Base-by-base conservation (phyloP, 2,329 filamentous ascomycete genomes). In the Orbilia quercus region DNA sequence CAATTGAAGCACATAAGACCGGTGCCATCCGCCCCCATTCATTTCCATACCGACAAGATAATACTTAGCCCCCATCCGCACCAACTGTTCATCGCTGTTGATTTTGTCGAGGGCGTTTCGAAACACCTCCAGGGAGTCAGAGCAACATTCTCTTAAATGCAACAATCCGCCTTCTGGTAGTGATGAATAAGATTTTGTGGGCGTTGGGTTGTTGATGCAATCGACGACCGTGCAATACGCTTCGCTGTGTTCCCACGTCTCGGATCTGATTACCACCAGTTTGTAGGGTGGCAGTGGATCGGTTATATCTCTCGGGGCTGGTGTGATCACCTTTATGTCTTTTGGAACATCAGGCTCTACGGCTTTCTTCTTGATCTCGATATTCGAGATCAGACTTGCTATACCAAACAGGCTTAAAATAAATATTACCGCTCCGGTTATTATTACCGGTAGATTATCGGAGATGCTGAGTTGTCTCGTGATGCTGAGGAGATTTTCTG, bases 271-370 rank as follows among this genome's bases (percentile, higher is more conserved):
- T 6, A 53, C 20, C 9, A 53, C 25, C 14, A 53, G 50, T 53
- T 53, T 53, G 50, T 36, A 53, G 11, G 50, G 16, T 36, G 50
- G 50, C 20, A 50, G 28, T n/a, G 18, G 28, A 9, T 5, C 28
- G 28, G 11, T 23, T 47, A 16, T n/a, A n/a, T n/a, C n/a, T n/a
- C n/a, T n/a, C n/a, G n/a, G n/a, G n/a, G n/a, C n/a, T n/a, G n/a
- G n/a, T n/a, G n/a, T n/a, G n/a, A n/a, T n/a, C n/a, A n/a, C n/a
- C n/a, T n/a, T n/a, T n/a, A n/a, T n/a, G n/a, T n/a, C n/a, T n/a
- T n/a, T n/a, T n/a, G n/a, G n/a, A n/a, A n/a, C n/a, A n/a, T n/a
- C n/a, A n/a, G n/a, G n/a, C n/a, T n/a, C n/a, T n/a, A n/a, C n/a
- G n/a, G n/a, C n/a, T n/a, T n/a, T n/a, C n/a, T n/a, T n/a, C n/a